Evolutionary conservation across 345 rosid species (phyloP), one percentile per base, ranked within the genome.

Genomic region (Euphorbia lathyris): DNA sequence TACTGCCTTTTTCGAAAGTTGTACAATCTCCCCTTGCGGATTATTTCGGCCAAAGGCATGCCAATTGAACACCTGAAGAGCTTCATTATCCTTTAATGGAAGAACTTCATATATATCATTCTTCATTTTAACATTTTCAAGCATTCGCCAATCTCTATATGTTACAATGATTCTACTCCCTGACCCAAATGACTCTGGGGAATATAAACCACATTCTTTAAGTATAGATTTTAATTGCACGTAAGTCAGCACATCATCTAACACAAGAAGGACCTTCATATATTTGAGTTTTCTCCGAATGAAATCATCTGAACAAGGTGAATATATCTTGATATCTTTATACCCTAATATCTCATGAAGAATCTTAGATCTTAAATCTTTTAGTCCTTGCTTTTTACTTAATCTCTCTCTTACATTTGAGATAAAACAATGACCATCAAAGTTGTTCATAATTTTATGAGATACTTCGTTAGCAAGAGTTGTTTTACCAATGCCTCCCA

Each of bases 141-240:
- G 66, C 9, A 57, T 38, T 34, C 23, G 63, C 4, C 23, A 40
- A 42, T 68, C 40, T 68, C 63, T 68, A 12, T 38, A 38, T 26
- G 72, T 68, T 56, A 68, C 45, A 36, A 68, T 17, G 29, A 68
- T 25, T 68, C 71, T 38, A 38, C 66, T 63, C 6, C 66, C 66
- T 1, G 57, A 9, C 19, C 57, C 0, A 19, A 51, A 20, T 1
- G 25, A 4, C 2, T 20, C 8, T 19, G 27, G 25, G 11, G 3
- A 14, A 9, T 22, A 38, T 7, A 63, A 63, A 23, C 29, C 29
- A 36, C 50, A 7, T 0, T 63, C 17, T 22, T 25, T 27, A 0
- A 12, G 29, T 22, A 63, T 0, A 51, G 57, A 19, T 51, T 51
- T 19, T 51, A 51, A 20, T 8, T 51, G 57, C 57, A 51, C 4